Conservation (phyloP, 2,329 filamentous ascomycete genomes). For the Aspergillus aculeatinus region DNA sequence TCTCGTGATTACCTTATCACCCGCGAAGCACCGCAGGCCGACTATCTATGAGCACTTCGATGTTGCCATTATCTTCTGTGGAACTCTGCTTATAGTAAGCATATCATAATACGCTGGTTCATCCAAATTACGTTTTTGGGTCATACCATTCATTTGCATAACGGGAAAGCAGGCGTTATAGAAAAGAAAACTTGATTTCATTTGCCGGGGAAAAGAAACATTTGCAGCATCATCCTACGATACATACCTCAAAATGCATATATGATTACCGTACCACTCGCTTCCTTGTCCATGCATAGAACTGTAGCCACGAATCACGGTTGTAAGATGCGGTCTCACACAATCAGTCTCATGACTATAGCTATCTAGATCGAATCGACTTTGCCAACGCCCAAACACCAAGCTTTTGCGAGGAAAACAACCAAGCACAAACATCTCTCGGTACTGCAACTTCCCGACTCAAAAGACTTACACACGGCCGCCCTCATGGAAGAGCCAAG, state of each 20-base stretch:
- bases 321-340: neutral
- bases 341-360: neutral
- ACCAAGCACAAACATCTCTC: neutral
- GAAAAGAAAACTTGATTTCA: neutral
- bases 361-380: neutral
- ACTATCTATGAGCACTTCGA: neutral
- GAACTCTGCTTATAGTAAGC: neutral
- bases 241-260: slow-evolving; percentile 3
- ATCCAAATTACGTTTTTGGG: neutral
- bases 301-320: neutral
- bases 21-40: neutral
- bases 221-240: neutral
- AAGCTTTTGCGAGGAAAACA: neutral
- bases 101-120: neutral
- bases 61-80: neutral
- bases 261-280: neutral
- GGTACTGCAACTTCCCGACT: neutral
- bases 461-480: neutral
- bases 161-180: neutral
- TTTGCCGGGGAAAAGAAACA: neutral
- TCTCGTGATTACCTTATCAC: neutral
- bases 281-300: neutral
- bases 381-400: neutral
- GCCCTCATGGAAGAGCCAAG: slow-evolving; percentile 3
- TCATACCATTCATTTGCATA: neutral